A percentile compares a stretch with the other conserved stretches of the same genome.
phyloP scores from a whole-genome alignment of 805 yeast genomes.

The Candida pini region DNA sequence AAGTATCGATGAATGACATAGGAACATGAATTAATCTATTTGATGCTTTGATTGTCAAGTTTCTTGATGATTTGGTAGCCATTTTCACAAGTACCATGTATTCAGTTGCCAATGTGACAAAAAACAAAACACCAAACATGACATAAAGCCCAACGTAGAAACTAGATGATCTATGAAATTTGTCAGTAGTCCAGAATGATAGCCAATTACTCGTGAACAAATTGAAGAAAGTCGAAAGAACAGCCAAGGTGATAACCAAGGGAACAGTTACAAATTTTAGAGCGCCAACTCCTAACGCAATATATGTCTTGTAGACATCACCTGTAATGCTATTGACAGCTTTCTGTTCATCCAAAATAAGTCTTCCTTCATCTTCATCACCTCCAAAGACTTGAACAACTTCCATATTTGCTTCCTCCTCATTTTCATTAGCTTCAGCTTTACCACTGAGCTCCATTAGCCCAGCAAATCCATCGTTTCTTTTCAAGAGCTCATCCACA shows the following conservation, averaged over 20 bases:
- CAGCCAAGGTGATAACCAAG: conserved; percentile 12
- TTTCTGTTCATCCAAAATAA: conserved; percentile 27
- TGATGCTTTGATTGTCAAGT: conserved; percentile 57
- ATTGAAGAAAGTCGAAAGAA: conserved; percentile 42
- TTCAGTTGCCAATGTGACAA: conserved; percentile 39
- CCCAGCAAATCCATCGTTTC: conserved; percentile 42
- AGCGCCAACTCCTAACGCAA: conserved; percentile 49
- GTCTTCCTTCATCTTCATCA: conserved; percentile 24
- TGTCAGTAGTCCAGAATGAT: conserved; percentile 67
- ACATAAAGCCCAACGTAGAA: conserved; percentile 72
- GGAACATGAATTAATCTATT: conserved; percentile 65
- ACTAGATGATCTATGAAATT: conserved; percentile 38
- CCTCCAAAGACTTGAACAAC: conserved; percentile 46
- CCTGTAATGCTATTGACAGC: conserved; percentile 34
- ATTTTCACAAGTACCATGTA: conserved; percentile 44
- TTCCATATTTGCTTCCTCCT: conserved; percentile 5
- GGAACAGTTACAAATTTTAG: conserved; percentile 43
- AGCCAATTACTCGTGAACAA: conserved; percentile 70
- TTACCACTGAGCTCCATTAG: conserved; percentile 37
- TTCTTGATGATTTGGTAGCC: conserved; percentile 48
- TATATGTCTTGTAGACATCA: conserved; percentile 45
- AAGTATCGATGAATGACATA: conserved; percentile 76
- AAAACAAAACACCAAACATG: conserved; percentile 45
- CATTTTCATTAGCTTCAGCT: conserved; percentile 20
- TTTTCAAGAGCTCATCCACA: conserved; percentile 41